Evolutionary conservation across 192 early-diverging fungal species (phyloP), one percentile per base, ranked within the genome.

Genomic region (Coemansia sp.): DNA sequence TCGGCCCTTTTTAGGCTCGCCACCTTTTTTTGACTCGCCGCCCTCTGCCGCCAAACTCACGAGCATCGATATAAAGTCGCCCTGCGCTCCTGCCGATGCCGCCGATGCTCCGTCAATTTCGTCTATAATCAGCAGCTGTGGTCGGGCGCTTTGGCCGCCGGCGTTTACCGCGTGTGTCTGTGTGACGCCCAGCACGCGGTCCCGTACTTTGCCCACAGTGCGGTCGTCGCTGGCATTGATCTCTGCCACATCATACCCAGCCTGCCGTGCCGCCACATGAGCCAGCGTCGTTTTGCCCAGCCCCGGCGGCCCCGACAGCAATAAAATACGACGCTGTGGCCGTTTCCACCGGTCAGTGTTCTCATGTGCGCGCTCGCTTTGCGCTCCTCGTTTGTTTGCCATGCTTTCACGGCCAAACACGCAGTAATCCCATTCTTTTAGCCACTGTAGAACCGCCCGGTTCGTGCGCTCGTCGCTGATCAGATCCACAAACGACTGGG

Each of bases 181-280:
- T 25, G 94, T 75, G 2, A 91, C 90, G 21, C 90, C 80, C 20
- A 87, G 79, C 11, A 96, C 86, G 49, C 90, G 89, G 38, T 88
- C 86, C 48, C 85, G 85, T 5, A 96, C 84, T 9, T 81, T 74
- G 19, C 86, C 81, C 1, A 87, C 90, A 0, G 94, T 93, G 62
- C 95, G 93, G 71, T 99, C 97, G 72, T 99, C 97, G 82, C 94
- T 95, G 64, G 94, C 97, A 73, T 99, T 97, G 65, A 99, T 89
- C 75, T 99, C 97, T 4, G 93, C 82, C 10, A 91, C 82, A 28
- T 92, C 85, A 73, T 99, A 99, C 5, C 95, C 95, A 20, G 90
- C 88, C 73, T 96, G 94, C 31, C 82, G 80, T 0, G 94, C 95
- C 42, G 93, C 85, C 2, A 97, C 89, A 71, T 97, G 94, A 0